Evolutionary conservation across 2,329 filamentous ascomycete genomes (phyloP), one percentile per base, ranked within the genome.

Genomic region (Paraphoma chrysanthemicola): DNA sequence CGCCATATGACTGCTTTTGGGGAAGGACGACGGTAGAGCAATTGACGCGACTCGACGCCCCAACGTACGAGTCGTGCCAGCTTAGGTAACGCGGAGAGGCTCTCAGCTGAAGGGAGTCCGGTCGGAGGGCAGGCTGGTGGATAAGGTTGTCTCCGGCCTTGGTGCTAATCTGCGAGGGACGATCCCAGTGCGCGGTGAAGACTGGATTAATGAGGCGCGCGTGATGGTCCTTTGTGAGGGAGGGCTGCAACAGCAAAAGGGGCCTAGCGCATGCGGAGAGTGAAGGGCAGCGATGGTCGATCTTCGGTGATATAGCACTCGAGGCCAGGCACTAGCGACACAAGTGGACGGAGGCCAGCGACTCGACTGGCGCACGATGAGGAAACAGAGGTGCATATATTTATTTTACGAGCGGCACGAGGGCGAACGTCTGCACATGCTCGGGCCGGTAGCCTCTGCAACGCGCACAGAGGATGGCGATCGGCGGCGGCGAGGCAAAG

Each of bases 1-100:
- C 57, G 56, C 59, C 51, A 60, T 51, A 54, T 43, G 48, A 2
- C 23, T 23, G 23, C 23, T 57, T 51, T 46, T 33, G 54, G 55
- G 56, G 52, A 43, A 43, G 42, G 52, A 45, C 57, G 48, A 46
- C 29, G 51, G 54, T 23, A 23, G 23, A 23, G 23, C 23, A 23
- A 23, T 23, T 52, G 55, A 53, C 23, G 33, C 36, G 50, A 53
- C 31, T 53, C 50, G 44, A 47, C 45, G 50, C 18, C 10, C 33
- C 23, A 17, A 14, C 18, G 23, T 28, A 38, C 50, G 50, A 52
- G 9, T 52, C 50, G 31, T 53, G 50, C 33, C 43, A 42, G 36
- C n/a, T 42, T 18, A 41, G 33, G 29, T 38, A 18, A 43, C 30
- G 48, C 29, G 29, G 10, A 23, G 17, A 4, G 36, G 39, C 41